Percentiles rank a stretch among this genome's conserved stretches.
Conservation (phyloP, 768 basidiomycete genomes). For the Mycena olivaceomarginata region DNA sequence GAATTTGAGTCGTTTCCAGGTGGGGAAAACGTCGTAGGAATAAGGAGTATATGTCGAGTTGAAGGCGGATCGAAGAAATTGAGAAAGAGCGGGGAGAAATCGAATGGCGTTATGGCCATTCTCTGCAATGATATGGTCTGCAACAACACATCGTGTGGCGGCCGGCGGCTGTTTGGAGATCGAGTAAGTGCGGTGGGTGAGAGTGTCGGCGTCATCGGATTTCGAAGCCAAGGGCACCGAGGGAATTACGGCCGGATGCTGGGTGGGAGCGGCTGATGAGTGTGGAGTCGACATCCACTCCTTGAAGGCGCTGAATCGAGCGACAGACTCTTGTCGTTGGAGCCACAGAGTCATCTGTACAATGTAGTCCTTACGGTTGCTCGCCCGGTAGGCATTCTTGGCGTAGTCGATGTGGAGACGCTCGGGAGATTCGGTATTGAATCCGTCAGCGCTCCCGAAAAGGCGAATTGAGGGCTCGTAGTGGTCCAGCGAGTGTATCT, state of each 20-base stretch:
- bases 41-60: background rate
- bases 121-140: background rate
- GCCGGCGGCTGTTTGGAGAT: background rate
- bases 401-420: too few species aligned
- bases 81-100: background rate
- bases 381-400: too few species aligned
- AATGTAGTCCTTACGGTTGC: too few species aligned
- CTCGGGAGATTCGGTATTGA: conserved; percentile 4
- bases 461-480: background rate
- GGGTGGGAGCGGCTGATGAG: too few species aligned
- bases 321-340: too few species aligned
- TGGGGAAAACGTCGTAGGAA: background rate
- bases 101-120: background rate
- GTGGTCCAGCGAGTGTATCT: conserved; percentile 50
- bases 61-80: background rate
- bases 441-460: background rate
- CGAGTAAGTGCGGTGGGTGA: background rate
- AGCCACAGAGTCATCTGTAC: too few species aligned
- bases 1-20: background rate
- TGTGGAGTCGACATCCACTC: too few species aligned
- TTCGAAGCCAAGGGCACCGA: too few species aligned
- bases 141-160: background rate
- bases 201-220: background rate
- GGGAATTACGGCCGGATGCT: too few species aligned
- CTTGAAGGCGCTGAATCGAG: too few species aligned